These are phyloP conservation scores for Lepidium sativum DNA, from an alignment of 345 rosid genomes.

Conservation along the genomic window DNA sequence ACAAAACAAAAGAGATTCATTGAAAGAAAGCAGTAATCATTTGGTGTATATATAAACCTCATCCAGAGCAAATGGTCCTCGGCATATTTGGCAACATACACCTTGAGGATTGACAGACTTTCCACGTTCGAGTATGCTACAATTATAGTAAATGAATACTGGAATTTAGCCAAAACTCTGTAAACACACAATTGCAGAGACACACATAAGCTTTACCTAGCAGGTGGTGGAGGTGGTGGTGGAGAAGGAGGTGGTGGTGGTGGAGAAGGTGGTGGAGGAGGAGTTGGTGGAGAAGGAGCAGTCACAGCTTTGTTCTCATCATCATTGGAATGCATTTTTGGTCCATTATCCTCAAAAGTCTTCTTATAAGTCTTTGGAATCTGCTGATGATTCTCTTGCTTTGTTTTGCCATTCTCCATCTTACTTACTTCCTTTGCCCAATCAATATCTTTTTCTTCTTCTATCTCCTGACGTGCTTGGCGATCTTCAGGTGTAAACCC, in stretches of 20 bases:
- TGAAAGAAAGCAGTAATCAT: neutral
- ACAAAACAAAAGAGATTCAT: neutral
- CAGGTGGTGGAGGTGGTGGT: neutral
- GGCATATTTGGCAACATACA: conserved; percentile 57
- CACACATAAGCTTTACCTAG: conserved; percentile 1
- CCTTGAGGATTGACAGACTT: conserved; percentile 55
- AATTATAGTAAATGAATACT: neutral
- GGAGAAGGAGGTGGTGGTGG: too few species aligned
- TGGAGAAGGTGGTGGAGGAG: too few species aligned
- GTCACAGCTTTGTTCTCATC: neutral
- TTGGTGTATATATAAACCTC: conserved; percentile 37
- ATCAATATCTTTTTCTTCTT: too few species aligned
- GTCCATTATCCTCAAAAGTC: neutral
- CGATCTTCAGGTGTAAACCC: neutral
- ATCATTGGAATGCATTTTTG: neutral
- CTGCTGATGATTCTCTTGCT: conserved; percentile 15
- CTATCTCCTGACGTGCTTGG: too few species aligned
- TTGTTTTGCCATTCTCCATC: conserved; percentile 7
- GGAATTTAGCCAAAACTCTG: neutral
- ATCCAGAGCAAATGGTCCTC: conserved; percentile 41
- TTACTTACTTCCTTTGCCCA: neutral
- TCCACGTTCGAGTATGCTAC: conserved; percentile 60
- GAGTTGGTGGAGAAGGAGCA: neutral
- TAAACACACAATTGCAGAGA: neutral
- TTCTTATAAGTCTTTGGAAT: neutral